Percentiles rank a stretch among this genome's conserved stretches.
Conservation (phyloP, 495 filamentous ascomycete genomes). For the Glarea lozoyensis region DNA sequence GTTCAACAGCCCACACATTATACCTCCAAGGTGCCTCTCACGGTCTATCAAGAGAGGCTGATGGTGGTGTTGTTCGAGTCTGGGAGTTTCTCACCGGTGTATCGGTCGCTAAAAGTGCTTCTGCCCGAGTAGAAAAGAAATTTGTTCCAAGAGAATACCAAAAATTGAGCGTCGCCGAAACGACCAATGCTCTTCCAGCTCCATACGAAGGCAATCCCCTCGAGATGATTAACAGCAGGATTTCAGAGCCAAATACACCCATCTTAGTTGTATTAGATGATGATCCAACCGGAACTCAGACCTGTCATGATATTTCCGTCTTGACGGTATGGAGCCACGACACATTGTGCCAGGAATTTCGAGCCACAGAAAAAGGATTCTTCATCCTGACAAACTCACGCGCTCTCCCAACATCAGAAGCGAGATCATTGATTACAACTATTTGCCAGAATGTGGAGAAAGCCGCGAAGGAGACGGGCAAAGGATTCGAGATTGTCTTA, state of each 20-base stretch:
- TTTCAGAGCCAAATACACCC: slow-evolving; percentile 4
- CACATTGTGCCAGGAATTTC: slow-evolving; percentile 34
- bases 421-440: slow-evolving; percentile 30
- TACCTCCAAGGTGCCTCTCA: slow-evolving; percentile 8
- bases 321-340: slow-evolving; percentile 41
- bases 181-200: slow-evolving; percentile 1
- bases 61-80: slow-evolving; percentile 6
- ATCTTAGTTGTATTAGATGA: slow-evolving; percentile 45
- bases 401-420: slow-evolving; percentile 36
- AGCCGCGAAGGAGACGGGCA: slow-evolving; percentile 29
- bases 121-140: not conserved
- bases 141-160: slow-evolving; percentile 7
- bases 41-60: slow-evolving; percentile 6
- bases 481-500: slow-evolving; percentile 40
- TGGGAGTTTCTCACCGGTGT: slow-evolving; percentile 8
- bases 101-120: slow-evolving; percentile 2
- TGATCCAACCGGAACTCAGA: slow-evolving; percentile 49
- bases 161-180: not conserved
- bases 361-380: slow-evolving; percentile 30
- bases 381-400: slow-evolving; percentile 51
- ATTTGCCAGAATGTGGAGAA: slow-evolving; percentile 37
- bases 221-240: not conserved
- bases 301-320: slow-evolving; percentile 47
- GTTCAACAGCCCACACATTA: slow-evolving; percentile 4
- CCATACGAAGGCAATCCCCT: slow-evolving; percentile 1